phyloP scores from a whole-genome alignment of 176 grass and related monocot species.

The Aegilops speltoides region DNA sequence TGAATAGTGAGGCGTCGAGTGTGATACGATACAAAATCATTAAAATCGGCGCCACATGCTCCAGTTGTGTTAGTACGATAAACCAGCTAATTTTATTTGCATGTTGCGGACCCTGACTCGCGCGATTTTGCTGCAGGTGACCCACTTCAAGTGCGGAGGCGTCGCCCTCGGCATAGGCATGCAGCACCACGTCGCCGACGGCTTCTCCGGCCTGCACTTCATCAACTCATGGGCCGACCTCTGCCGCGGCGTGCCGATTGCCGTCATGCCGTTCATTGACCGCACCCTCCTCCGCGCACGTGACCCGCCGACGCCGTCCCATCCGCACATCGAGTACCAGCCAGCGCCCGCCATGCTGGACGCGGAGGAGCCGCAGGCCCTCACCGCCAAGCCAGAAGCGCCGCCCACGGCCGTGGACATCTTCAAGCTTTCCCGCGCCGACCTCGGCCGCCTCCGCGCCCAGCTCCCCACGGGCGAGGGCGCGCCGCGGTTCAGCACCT shows the following conservation, averaged over 20 bases:
- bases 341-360: constrained; percentile 67
- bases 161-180: constrained; percentile 81
- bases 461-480: constrained; percentile 28
- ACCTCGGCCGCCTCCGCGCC: constrained; percentile 50
- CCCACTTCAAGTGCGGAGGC: constrained; percentile 87
- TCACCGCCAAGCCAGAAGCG: constrained; percentile 25
- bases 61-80: not conserved
- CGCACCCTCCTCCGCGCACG: constrained; percentile 73
- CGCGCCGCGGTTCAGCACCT: constrained; percentile 58
- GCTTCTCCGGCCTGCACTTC: constrained; percentile 87
- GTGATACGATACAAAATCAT: not conserved
- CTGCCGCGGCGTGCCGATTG: constrained; percentile 57
- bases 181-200: constrained; percentile 94
- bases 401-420: constrained; percentile 66
- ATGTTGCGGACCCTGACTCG: not conserved
- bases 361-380: constrained; percentile 24
- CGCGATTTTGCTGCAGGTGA: constrained; percentile 61
- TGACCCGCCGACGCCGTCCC: constrained; percentile 53
- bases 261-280: constrained; percentile 73
- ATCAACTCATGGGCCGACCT: constrained; percentile 95
- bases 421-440: constrained; percentile 55
- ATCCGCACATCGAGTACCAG: constrained; percentile 87
- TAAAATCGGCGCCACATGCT: not conserved
- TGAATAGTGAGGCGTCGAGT: not conserved
- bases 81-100: not conserved